Base-by-base conservation (phyloP, 2,329 filamentous ascomycete species). In the Pseudocercospora fijiensis region DNA sequence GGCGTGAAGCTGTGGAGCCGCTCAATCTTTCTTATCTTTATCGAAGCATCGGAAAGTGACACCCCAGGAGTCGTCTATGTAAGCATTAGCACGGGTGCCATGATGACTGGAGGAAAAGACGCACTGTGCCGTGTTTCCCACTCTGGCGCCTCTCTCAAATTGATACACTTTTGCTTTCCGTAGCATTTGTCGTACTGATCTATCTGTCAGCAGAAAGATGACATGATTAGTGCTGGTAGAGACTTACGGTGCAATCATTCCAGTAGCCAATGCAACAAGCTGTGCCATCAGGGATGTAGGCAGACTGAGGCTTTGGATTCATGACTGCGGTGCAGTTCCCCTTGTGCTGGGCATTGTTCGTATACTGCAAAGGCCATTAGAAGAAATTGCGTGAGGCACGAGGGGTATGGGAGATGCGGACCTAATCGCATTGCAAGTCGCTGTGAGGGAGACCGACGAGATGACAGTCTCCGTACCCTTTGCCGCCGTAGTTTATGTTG, bases 251-350 rank as follows among this genome's bases (percentile, higher is more conserved):
- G 24, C 49, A 53, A 10, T 28, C 49, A 30, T 53, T 53, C 49
- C 49, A 53, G 16, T 53, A 53, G 2, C 49, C 49, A n/a, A 53
- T 27, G 49, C 49, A 53, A 28, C 49, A 53, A n/a, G 16, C 49
- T n/a, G 49, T 53, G 20, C 26, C 49, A 7, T 24, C 5, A 7
- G 49, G 49, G 5, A 53, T 53, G 24, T 30, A 53, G 49, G 49
- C 49, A 27, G 49, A 53, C 26, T 27, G 49, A 27, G 49, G 49
- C 16, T 53, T 53, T 4, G 49, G 49, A 10, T 27, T 53, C 49
- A 53, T 53, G 49, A 53, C 26, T 24, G 49, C 49, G 20, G 49
- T 53, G 16, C 49, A 53, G 26, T 53, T 53, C 20, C 49, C 49
- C 4, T 28, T 26, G 6, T 30, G 24, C 7, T 30, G 22, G 16